A percentile compares a stretch with the other conserved stretches of the same genome.
These are phyloP conservation scores for Lippia alba DNA, from an alignment of 305 asterid genomes.

Conservation along the genomic window DNA sequence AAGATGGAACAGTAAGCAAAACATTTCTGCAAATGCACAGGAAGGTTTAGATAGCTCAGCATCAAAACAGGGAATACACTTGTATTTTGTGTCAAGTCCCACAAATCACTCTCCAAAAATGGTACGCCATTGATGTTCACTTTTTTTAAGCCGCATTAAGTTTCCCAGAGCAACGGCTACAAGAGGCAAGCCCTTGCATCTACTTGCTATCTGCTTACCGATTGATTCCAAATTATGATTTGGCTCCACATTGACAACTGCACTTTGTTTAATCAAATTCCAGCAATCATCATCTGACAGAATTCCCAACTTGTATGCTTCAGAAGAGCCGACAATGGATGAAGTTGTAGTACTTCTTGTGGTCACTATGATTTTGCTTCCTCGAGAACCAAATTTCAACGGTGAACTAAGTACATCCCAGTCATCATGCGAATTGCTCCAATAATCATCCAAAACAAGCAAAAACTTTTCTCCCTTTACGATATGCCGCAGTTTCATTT, in stretches of 20 bases:
- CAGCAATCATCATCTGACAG: constrained; percentile 19
- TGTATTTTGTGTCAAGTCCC: constrained; percentile 24
- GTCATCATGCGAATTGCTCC: constrained; percentile 24
- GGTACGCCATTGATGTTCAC: constrained; percentile 31
- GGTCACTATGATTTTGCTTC: constrained; percentile 38
- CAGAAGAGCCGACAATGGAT: constrained; percentile 32
- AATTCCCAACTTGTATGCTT: constrained; percentile 1
- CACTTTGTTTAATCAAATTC: constrained; percentile 29
- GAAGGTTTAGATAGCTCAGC: constrained; percentile 29
- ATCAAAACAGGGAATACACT: constrained; percentile 4
- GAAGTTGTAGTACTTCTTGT: constrained; percentile 38
- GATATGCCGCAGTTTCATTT: neutral
- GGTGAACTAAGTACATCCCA: neutral
- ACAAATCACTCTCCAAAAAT: constrained; percentile 39
- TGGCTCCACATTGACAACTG: constrained; percentile 27
- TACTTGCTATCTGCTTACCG: constrained; percentile 39
- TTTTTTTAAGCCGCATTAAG: constrained; percentile 29
- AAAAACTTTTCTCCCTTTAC: constrained; percentile 12
- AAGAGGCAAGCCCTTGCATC: constrained; percentile 54
- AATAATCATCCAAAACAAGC: constrained; percentile 45
- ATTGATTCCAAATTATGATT: constrained; percentile 9
- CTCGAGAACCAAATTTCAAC: constrained; percentile 30
- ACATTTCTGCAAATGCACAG: constrained; percentile 36
- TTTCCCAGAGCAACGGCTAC: constrained; percentile 49
- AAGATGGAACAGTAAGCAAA: constrained; percentile 51